phyloP scores from a whole-genome alignment of 352 stramenopile species.

The Globisporangium radiosum region DNA sequence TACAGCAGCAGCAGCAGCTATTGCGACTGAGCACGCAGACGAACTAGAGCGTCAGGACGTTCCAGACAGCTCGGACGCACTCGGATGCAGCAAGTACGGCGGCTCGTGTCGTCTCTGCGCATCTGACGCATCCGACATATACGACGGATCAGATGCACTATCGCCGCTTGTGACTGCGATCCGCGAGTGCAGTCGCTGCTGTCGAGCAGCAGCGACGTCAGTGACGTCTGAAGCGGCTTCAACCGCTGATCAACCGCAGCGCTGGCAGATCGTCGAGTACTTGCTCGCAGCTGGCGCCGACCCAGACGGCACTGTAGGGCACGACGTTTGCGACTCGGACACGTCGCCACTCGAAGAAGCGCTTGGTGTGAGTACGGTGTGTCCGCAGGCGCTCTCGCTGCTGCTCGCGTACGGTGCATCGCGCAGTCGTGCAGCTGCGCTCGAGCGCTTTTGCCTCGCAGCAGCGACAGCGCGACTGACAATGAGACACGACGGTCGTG shows the following conservation, averaged over 20 bases:
- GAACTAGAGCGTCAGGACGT: neutral
- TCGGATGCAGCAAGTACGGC: slow-evolving; percentile 23
- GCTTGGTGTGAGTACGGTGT: slow-evolving; percentile 11
- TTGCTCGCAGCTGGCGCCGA: slow-evolving; percentile 21
- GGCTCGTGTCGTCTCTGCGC: slow-evolving; percentile 15
- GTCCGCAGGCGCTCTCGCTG: slow-evolving; percentile 13
- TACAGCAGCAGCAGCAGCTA: too few relatives aligned
- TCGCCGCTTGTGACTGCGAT: slow-evolving; percentile 30
- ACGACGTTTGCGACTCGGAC: neutral
- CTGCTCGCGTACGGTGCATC: slow-evolving; percentile 21
- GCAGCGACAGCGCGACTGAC: neutral
- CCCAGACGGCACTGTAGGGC: neutral
- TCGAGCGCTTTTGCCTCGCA: slow-evolving; percentile 16
- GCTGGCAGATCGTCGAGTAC: slow-evolving; percentile 19
- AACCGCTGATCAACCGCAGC: too few relatives aligned
- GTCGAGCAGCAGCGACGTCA: neutral
- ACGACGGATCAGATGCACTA: neutral
- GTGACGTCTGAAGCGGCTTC: slow-evolving; percentile 1
- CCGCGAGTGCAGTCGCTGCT: slow-evolving; percentile 12
- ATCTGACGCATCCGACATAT: neutral
- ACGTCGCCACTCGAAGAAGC: slow-evolving; percentile 17
- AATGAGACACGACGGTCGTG: neutral
- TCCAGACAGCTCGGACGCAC: neutral
- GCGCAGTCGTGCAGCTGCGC: slow-evolving; percentile 2
- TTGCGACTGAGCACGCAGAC: neutral